Conservation (phyloP, 2,329 filamentous ascomycete genomes). For the Zymoseptoria crescenta region DNA sequence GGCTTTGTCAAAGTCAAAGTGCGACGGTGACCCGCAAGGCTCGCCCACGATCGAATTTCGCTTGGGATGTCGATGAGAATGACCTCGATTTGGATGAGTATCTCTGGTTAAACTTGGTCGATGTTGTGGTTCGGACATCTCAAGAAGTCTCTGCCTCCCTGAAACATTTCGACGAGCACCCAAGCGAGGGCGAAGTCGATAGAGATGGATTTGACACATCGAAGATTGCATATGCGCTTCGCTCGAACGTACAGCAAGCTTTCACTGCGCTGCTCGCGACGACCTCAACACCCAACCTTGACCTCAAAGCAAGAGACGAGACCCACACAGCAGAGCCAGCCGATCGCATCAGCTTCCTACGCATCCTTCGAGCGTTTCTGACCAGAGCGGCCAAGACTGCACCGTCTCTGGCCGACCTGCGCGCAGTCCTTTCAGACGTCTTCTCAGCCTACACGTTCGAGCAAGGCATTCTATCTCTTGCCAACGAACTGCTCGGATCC, state of each 20-base stretch:
- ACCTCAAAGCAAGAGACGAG: conserved; percentile 13
- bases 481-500: conserved; percentile 78
- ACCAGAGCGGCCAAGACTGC: conserved; percentile 72
- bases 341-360: conserved; percentile 67
- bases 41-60: conserved; percentile 30
- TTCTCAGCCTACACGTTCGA: conserved; percentile 96
- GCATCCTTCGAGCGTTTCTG: conserved; percentile 81
- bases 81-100: conserved; percentile 54
- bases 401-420: conserved; percentile 78
- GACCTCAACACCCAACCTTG: conserved; percentile 48
- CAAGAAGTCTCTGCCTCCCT: conserved; percentile 32
- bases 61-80: conserved; percentile 45
- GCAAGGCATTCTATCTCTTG: conserved; percentile 72
- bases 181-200: conserved; percentile 17
- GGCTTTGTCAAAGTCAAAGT: conserved; percentile 84
- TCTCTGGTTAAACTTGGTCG: conserved; percentile 60
- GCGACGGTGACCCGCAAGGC: conserved; percentile 41
- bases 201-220: conserved; percentile 43
- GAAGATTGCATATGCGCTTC: conserved; percentile 59
- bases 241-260: conserved; percentile 75
- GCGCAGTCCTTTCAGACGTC: conserved; percentile 76
- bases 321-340: conserved; percentile 11
- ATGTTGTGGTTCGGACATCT: conserved; percentile 50
- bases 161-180: conserved; percentile 25
- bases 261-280: conserved; percentile 80